phyloP scores from a whole-genome alignment of 805 yeast genomes.

The Ogataea nonfermentans region DNA sequence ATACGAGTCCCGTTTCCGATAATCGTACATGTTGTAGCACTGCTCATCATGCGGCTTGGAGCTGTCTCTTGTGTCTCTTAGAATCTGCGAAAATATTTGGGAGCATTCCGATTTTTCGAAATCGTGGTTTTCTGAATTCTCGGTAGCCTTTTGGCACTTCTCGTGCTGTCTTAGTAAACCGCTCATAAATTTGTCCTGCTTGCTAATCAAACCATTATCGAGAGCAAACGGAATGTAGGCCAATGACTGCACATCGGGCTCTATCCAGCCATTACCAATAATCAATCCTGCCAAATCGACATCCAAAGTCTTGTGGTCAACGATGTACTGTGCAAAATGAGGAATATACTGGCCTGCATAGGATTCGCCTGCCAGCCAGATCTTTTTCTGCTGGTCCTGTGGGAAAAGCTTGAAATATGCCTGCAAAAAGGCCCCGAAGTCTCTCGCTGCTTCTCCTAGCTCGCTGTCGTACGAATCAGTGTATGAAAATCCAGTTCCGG shows the following conservation, averaged over 20 bases:
- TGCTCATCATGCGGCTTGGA: constrained; percentile 36
- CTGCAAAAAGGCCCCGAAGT: constrained; percentile 63
- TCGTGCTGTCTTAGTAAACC: constrained; percentile 50
- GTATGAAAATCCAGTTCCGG: constrained; percentile 86
- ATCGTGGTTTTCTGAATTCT: constrained; percentile 23
- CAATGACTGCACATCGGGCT: constrained; percentile 80
- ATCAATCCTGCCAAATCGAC: constrained; percentile 61
- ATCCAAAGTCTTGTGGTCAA: constrained; percentile 31
- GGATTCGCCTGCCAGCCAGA: constrained; percentile 89
- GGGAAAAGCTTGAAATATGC: constrained; percentile 73
- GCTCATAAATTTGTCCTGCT: constrained; percentile 39
- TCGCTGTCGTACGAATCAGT: constrained; percentile 55
- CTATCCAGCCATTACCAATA: constrained; percentile 94
- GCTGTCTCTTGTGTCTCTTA: constrained; percentile 32
- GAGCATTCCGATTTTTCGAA: constrained; percentile 38
- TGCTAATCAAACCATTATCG: constrained; percentile 53
- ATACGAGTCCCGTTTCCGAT: constrained; percentile 62
- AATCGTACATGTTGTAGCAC: constrained; percentile 85
- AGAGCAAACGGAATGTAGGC: constrained; percentile 73
- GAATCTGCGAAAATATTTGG: constrained; percentile 39
- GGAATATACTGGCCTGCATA: constrained; percentile 98
- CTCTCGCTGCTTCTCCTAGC: constrained; percentile 54
- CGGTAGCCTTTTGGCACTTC: constrained; percentile 55
- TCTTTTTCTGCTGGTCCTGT: constrained; percentile 57
- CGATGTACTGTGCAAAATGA: constrained; percentile 66